Conservation (phyloP, 441 rosid genomes). For the Eutrema salsugineum region DNA sequence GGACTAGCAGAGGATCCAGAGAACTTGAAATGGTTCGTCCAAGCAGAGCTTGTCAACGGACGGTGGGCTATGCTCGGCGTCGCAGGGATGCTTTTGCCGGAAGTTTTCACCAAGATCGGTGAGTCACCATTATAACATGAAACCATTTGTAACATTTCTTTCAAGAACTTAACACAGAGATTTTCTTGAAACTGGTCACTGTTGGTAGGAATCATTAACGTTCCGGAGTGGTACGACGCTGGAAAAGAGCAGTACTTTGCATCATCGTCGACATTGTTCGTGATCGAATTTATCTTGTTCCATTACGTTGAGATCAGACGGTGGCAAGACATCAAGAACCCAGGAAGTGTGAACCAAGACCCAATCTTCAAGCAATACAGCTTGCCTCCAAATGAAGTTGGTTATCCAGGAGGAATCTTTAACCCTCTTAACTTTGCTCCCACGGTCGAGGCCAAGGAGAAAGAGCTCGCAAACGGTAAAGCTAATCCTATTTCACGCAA, state of each 20-base stretch:
- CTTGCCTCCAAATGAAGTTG: constrained; percentile 77
- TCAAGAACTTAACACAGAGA: neutral
- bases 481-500: neutral
- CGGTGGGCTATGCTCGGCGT: constrained; percentile 99
- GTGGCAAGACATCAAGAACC: constrained; percentile 99
- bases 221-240: constrained; percentile 89
- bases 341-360: constrained; percentile 94
- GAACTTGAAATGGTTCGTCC: constrained; percentile 85
- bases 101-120: constrained; percentile 91
- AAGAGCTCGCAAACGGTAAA: constrained; percentile 88
- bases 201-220: constrained; percentile 51
- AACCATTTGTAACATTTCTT: neutral
- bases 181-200: too few relatives aligned
- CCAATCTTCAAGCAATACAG: constrained; percentile 98
- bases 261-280: constrained; percentile 85
- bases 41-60: constrained; percentile 89
- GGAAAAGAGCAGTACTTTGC: constrained; percentile 92
- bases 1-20: constrained; percentile 95
- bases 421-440: constrained; percentile 95
- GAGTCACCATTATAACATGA: constrained; percentile 6
- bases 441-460: constrained; percentile 86
- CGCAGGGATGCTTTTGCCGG: constrained; percentile 85
- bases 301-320: constrained; percentile 98
- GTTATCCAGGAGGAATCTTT: constrained; percentile 90
- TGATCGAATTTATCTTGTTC: constrained; percentile 91